Conservation (phyloP, 805 yeast species). For the Pichia nanzhaoensis region DNA sequence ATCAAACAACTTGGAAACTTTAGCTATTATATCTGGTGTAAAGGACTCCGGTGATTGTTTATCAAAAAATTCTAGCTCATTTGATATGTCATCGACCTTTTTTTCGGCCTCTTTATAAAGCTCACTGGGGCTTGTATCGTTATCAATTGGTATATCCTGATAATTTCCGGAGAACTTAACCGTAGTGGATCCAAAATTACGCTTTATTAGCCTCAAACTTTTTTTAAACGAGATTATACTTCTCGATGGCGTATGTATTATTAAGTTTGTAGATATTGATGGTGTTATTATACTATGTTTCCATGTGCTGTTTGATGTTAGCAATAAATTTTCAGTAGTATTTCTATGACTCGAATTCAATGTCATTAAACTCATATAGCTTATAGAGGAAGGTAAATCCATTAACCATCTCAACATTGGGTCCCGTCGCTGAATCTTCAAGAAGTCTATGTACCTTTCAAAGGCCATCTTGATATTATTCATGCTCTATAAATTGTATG, state of each 20-base stretch:
- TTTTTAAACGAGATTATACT: not conserved
- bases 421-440: conserved; percentile 21
- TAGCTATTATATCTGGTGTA: conserved; percentile 9
- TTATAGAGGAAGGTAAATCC: conserved; percentile 7
- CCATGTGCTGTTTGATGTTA: not conserved
- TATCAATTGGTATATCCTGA: conserved; percentile 17
- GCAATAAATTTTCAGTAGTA: not conserved
- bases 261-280: not conserved
- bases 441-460: conserved; percentile 23
- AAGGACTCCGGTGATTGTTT: conserved; percentile 7
- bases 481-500: conserved; percentile 14
- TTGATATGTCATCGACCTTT: not conserved
- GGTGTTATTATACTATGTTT: conserved; percentile 16
- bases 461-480: conserved; percentile 22
- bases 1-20: conserved; percentile 16
- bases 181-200: conserved; percentile 20
- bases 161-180: conserved; percentile 24
- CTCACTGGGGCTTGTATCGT: conserved; percentile 4
- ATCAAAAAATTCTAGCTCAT: conserved; percentile 6
- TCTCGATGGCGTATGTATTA: conserved; percentile 2
- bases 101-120: conserved; percentile 12
- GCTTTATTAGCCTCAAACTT: conserved; percentile 9
- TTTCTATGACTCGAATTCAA: no score
- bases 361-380: not conserved
- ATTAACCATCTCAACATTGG: conserved; percentile 25